Percentiles rank a stretch among this genome's conserved stretches.
phyloP scores from a whole-genome alignment of 2,329 filamentous ascomycete genomes.

The Neofusicoccum ribis region DNA sequence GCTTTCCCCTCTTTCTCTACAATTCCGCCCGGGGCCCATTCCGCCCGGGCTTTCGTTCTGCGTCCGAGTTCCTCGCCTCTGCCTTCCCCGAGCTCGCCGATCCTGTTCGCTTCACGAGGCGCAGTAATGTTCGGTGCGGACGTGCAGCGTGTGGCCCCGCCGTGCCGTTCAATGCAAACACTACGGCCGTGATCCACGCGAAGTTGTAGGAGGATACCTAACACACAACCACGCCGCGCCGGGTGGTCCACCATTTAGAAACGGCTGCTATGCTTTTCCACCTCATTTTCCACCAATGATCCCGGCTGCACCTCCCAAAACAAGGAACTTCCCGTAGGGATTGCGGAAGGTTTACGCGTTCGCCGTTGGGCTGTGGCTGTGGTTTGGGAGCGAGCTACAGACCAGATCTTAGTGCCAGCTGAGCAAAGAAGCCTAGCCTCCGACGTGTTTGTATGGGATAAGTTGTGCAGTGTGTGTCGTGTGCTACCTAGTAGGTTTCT shows the following conservation, averaged over 20 bases:
- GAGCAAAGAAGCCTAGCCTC: slow-evolving; percentile 2
- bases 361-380: slow-evolving; percentile 3
- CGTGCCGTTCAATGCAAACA: slow-evolving; percentile 12
- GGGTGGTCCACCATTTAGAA: slow-evolving; percentile 10
- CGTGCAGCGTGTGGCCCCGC: slow-evolving; percentile 1
- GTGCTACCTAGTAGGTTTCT: neutral
- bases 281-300: slow-evolving; percentile 7
- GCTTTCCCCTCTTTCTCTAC: slow-evolving; percentile 1
- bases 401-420: slow-evolving; percentile 2
- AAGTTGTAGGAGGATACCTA: slow-evolving; percentile 5
- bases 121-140: neutral
- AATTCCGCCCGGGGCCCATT: neutral
- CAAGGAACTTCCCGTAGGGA: slow-evolving; percentile 2
- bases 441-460: slow-evolving; percentile 15
- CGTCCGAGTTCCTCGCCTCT: slow-evolving; percentile 1
- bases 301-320: slow-evolving; percentile 1
- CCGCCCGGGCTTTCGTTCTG: neutral
- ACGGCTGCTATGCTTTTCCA: slow-evolving; percentile 1
- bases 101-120: slow-evolving; percentile 5
- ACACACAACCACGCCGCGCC: neutral
- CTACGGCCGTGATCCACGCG: slow-evolving; percentile 15
- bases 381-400: neutral
- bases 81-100: slow-evolving; percentile 8
- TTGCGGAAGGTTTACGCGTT: slow-evolving; percentile 10
- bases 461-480: slow-evolving; percentile 9